Percentiles rank a stretch among this genome's conserved stretches.
Evolutionary conservation across 139 green algal genomes (phyloP).

Genomic region (Pleodorina starrii): DNA sequence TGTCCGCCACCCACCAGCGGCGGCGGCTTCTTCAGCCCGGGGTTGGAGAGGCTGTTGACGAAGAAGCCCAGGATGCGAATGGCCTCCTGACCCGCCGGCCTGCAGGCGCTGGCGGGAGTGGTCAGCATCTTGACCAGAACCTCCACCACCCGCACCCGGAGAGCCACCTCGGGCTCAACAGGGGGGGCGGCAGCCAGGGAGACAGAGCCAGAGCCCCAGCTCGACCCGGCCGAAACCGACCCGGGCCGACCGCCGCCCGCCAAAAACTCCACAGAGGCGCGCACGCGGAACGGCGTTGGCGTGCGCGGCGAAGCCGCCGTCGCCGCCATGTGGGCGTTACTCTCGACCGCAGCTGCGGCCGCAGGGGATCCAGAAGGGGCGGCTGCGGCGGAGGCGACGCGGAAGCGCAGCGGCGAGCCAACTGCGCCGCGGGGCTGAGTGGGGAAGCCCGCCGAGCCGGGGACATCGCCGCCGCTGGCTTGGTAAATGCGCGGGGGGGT

Average conservation of each 20-base stretch:
- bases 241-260: background rate
- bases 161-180: background rate
- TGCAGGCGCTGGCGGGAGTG: conserved; percentile 60
- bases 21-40: conserved; percentile 65
- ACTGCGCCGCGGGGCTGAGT: too few species aligned
- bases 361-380: too few species aligned
- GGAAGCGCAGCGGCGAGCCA: too few species aligned
- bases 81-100: conserved; percentile 67
- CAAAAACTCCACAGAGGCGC: background rate
- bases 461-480: too few species aligned
- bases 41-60: conserved; percentile 70
- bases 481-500: too few species aligned
- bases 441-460: too few species aligned
- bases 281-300: background rate
- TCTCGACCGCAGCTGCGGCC: too few species aligned
- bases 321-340: too few species aligned
- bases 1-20: conserved; percentile 44
- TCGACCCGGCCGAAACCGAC: background rate
- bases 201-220: background rate
- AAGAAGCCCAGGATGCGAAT: conserved; percentile 75
- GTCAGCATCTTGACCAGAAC: conserved; percentile 72
- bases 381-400: too few species aligned
- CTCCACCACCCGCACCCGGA: conserved; percentile 29
- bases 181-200: background rate
- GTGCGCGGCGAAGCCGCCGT: background rate